Base-by-base conservation (phyloP, 208 protist species). In the Leptomonas pyrrhocoris region DNA sequence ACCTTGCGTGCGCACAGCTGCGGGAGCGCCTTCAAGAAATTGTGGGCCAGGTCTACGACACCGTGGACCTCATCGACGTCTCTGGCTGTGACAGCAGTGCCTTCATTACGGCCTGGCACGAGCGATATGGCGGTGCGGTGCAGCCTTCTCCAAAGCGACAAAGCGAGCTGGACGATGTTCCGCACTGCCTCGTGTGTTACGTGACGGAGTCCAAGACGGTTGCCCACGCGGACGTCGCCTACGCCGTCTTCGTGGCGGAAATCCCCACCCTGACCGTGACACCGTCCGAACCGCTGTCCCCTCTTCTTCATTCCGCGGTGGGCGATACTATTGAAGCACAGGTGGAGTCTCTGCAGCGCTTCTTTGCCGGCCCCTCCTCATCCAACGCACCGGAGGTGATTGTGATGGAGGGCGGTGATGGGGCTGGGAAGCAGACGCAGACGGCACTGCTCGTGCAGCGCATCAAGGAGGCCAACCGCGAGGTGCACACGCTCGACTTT, bases 381-480 rank as follows among this genome's bases (percentile, higher is more conserved):
- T 57, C 68, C 18, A 46, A 45, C 19, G 7, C 42, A 15, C 40
- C 77, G n/a, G 31, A 73, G 31, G 65, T 94, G 27, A 67, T 94
- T 64, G 92, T 96, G 16, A 66, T 98, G 45, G 94, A 97, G 56
- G 94, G 94, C n/a, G 94, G 91, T 18, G 94, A 98, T 61, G 94
- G 94, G 13, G 88, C 87, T 18, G 94, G 94, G 7, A 98, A 98
- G 74, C 80, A 89, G 38, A 98, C 94, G n/a, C 94, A 98, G 60
- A 85, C 93, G 8, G 60, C 30, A 23, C 64, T 90, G 31, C 71
- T 97, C 21, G 64, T 93, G 12, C 42, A 68, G 12, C 76, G 77
- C 2, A 51, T 70, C n/a, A 31, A 16, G 23, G 53, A 16, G 15
- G 31, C 56, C 11, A 48, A 58, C 12, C 16, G 16, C 38, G 53